Conservation (phyloP, 148 eudicot species). For the Vaccinium myrtillus region DNA sequence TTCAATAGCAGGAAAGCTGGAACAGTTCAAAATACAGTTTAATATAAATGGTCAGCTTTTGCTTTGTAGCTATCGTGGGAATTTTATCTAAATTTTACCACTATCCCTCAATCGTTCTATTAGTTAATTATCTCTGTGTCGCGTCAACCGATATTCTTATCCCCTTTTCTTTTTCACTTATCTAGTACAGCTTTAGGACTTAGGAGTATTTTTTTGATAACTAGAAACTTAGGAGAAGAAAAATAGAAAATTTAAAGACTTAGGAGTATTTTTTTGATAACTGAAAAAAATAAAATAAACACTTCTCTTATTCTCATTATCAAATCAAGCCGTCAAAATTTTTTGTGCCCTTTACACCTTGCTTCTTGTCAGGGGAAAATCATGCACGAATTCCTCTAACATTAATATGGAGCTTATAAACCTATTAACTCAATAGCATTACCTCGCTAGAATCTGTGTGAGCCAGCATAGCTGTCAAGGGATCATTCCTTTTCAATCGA, state of each 20-base stretch:
- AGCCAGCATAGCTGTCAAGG: slow-evolving; percentile 83
- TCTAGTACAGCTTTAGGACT: not conserved
- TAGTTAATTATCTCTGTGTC: not conserved
- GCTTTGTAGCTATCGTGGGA: not conserved
- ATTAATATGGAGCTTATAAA: not conserved
- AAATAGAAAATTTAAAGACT: not conserved
- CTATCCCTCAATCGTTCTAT: not conserved
- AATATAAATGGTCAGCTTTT: not conserved
- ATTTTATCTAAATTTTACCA: not conserved
- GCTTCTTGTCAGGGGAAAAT: not conserved
- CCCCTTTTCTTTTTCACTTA: not conserved
- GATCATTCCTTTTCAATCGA: slow-evolving; percentile 93
- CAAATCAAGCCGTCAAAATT: not conserved
- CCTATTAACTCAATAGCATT: not conserved
- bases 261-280: no score
- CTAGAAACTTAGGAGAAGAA: not conserved
- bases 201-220: no score
- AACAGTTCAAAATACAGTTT: not conserved
- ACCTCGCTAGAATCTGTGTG: slow-evolving; percentile 86
- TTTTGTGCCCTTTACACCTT: not conserved
- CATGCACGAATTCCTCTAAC: not conserved
- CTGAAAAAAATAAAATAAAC: not conserved
- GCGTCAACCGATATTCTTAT: not conserved
- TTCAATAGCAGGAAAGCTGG: not conserved
- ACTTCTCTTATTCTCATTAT: not conserved